These are phyloP conservation scores for Pichia eremophila DNA, from an alignment of 805 yeast species.

Conservation along the genomic window DNA sequence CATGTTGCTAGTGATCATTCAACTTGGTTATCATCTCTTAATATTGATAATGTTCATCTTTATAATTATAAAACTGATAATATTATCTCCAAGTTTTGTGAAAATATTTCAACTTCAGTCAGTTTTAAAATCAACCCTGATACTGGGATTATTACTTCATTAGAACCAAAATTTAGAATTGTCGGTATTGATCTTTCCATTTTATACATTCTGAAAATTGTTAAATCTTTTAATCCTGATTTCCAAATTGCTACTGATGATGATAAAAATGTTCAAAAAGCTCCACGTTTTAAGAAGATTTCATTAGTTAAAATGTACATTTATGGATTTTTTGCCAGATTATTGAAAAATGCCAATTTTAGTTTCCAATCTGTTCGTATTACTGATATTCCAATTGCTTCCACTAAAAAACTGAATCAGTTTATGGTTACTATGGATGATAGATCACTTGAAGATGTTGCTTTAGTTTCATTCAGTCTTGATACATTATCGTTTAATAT, in stretches of 20 bases:
- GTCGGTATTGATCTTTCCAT: slow-evolving; percentile 13
- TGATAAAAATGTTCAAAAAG: neutral
- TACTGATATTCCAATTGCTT: slow-evolving; percentile 20
- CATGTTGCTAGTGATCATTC: neutral
- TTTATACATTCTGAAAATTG: slow-evolving; percentile 9
- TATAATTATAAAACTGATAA: neutral
- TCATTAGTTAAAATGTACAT: slow-evolving; percentile 7
- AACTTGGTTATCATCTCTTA: slow-evolving; percentile 6
- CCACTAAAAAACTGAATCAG: slow-evolving; percentile 7
- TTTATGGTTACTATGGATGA: neutral
- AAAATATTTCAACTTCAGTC: slow-evolving; percentile 2
- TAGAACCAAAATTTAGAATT: slow-evolving; percentile 8
- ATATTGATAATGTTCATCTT: slow-evolving; percentile 1
- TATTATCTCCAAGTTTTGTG: slow-evolving; percentile 7
- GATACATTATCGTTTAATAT: slow-evolving; percentile 13
- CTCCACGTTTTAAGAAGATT: neutral
- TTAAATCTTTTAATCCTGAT: neutral
- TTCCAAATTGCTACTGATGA: neutral
- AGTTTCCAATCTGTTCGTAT: slow-evolving; percentile 17
- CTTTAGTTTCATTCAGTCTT: slow-evolving; percentile 12
- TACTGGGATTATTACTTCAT: slow-evolving; percentile 12
- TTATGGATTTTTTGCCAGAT: slow-evolving; percentile 13
- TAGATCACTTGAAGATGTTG: slow-evolving; percentile 3
- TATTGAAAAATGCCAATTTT: slow-evolving; percentile 17
- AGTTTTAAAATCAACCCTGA: slow-evolving; percentile 12